Evolutionary conservation across 2,329 filamentous ascomycete genomes (phyloP).

Genomic region (Fusarium kyushuense): DNA sequence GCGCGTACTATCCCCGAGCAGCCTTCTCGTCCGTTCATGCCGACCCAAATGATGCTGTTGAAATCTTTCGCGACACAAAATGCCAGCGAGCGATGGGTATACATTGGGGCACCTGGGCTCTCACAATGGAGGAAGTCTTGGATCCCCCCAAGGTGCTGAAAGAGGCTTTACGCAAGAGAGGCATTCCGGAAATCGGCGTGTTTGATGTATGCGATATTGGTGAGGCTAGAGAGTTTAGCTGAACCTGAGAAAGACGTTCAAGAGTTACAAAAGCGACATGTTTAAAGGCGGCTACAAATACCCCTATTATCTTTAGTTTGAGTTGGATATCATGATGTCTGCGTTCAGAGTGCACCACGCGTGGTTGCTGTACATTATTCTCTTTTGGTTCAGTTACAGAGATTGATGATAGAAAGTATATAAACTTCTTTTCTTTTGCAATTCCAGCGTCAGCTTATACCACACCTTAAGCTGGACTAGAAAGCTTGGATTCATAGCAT

Average conservation of each 20-base stretch:
- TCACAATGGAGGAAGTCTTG: slow-evolving; percentile 86
- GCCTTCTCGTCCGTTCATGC: slow-evolving; percentile 87
- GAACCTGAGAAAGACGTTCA: not conserved
- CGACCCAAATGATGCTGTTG: slow-evolving; percentile 87
- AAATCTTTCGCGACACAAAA: slow-evolving; percentile 87
- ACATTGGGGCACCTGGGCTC: slow-evolving; percentile 92
- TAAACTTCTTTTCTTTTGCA: slow-evolving; percentile 4
- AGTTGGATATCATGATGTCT: slow-evolving; percentile 7
- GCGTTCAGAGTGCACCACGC: not conserved
- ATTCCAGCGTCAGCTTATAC: not conserved
- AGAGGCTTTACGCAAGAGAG: slow-evolving; percentile 76
- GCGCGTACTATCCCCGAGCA: slow-evolving; percentile 80
- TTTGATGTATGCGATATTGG: slow-evolving; percentile 90
- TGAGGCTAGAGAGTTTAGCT: slow-evolving; percentile 79
- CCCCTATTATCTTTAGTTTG: slow-evolving; percentile 22
- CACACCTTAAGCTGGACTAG: not conserved
- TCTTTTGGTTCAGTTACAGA: not conserved
- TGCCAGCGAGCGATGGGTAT: slow-evolving; percentile 86
- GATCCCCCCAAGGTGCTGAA: slow-evolving; percentile 82
- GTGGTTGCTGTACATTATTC: slow-evolving; percentile 2
- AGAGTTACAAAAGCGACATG: slow-evolving; percentile 4
- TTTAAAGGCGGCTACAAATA: slow-evolving; percentile 26
- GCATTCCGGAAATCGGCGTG: slow-evolving; percentile 75
- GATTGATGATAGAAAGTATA: slow-evolving; percentile 23
- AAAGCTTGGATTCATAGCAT: not conserved